phyloP scores from a whole-genome alignment of 768 basidiomycete species.

The Serendipita sp. region DNA sequence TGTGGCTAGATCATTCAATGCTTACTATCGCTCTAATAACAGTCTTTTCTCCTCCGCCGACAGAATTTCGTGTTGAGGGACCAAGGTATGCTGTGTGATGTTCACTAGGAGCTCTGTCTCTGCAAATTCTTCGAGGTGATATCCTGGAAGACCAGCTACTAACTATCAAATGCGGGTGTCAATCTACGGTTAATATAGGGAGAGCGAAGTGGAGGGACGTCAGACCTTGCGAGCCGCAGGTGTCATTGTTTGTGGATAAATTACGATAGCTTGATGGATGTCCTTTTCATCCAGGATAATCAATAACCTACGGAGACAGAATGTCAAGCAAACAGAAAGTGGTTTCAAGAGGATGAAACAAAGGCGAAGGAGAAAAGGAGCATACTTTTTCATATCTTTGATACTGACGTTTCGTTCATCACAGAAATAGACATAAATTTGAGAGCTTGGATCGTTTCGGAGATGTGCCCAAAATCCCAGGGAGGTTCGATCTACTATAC shows the following conservation, averaged over 20 bases:
- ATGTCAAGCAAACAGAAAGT: not conserved
- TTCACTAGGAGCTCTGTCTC: constrained; percentile 95
- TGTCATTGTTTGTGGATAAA: constrained; percentile 93
- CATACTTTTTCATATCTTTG: constrained; percentile 94
- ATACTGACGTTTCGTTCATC: constrained; percentile 92
- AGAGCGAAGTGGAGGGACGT: constrained; percentile 8
- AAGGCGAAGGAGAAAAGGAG: constrained; percentile 8
- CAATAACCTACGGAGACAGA: constrained; percentile 43
- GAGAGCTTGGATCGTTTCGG: constrained; percentile 45
- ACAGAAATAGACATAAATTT: constrained; percentile 92
- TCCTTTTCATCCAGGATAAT: constrained; percentile 80
- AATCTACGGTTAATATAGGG: not conserved
- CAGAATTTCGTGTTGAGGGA: constrained; percentile 84
- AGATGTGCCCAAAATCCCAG: constrained; percentile 85
- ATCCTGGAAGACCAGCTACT: constrained; percentile 79
- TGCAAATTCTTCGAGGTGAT: constrained; percentile 87
- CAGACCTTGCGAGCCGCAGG: constrained; percentile 84
- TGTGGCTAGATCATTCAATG: constrained; percentile 14
- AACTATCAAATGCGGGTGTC: constrained; percentile 36
- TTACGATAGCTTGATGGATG: constrained; percentile 82
- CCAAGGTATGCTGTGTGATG: constrained; percentile 89
- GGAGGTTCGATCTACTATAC: constrained; percentile 51
- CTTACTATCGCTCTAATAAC: constrained; percentile 86
- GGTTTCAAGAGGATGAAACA: not conserved
- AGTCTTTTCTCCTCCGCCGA: constrained; percentile 70